A percentile compares a stretch with the other conserved stretches of the same genome.
Evolutionary conservation across 495 filamentous ascomycete genomes (phyloP).

Genomic region (Talaromyces ruber): DNA sequence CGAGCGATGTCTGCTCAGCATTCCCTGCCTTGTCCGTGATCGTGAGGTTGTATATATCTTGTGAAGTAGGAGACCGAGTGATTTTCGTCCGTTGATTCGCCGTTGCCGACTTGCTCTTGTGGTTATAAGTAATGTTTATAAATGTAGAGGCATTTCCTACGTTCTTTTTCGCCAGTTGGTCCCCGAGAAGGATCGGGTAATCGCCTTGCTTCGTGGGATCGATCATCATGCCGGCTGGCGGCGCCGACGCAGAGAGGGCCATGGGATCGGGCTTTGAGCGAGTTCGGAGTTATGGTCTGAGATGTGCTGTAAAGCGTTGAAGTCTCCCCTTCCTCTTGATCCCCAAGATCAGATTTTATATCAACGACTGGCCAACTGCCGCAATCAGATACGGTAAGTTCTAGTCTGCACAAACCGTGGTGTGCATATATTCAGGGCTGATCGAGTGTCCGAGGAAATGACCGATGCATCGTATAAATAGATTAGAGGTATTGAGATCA

Average conservation of each 20-base stretch:
- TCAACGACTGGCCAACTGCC: background rate
- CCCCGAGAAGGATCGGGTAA: constrained; percentile 37
- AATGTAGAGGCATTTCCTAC: constrained; percentile 16
- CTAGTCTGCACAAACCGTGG: background rate
- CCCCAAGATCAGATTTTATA: background rate
- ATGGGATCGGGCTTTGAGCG: background rate
- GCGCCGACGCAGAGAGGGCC: constrained; percentile 2
- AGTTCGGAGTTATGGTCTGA: background rate
- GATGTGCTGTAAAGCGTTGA: background rate
- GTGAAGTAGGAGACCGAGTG: constrained; percentile 27
- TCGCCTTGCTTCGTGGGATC: constrained; percentile 43
- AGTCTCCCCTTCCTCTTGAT: background rate
- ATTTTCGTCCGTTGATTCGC: constrained; percentile 30
- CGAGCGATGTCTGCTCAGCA: constrained; percentile 27
- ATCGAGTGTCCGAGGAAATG: background rate
- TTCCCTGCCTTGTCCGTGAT: constrained; percentile 40
- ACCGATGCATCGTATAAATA: background rate
- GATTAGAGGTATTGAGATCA: background rate
- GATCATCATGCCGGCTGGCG: constrained; percentile 29
- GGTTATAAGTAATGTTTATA: constrained; percentile 42
- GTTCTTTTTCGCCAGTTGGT: constrained; percentile 24
- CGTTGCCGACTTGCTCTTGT: constrained; percentile 42
- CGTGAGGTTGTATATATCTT: constrained; percentile 38
- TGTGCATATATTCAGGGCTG: background rate
- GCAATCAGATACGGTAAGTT: background rate